These are phyloP conservation scores for Rhodomyrtus tomentosa DNA, from an alignment of 345 rosid genomes.

Conservation along the genomic window DNA sequence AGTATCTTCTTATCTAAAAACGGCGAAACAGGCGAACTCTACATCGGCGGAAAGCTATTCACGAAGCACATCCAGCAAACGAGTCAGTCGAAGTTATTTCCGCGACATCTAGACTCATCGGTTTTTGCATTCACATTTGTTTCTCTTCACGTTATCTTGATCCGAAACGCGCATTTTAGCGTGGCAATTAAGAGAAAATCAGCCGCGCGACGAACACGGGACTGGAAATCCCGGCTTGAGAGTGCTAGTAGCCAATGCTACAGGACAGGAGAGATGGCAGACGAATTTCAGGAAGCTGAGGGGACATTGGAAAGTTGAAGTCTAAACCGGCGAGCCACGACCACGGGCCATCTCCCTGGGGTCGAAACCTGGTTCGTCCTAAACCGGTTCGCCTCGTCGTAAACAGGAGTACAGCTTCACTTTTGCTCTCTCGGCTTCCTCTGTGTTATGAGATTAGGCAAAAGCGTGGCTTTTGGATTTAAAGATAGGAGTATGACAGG, in stretches of 20 bases:
- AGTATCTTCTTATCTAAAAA: not conserved
- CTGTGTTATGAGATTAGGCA: not conserved
- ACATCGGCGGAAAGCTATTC: not conserved
- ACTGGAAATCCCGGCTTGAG: accelerated
- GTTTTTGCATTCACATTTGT: not conserved
- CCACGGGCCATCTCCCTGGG: not conserved
- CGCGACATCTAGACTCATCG: not conserved
- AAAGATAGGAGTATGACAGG: too few species aligned
- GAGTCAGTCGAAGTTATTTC: not conserved
- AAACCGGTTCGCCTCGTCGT: not conserved
- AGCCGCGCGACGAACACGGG: accelerated
- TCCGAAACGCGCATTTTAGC: not conserved
- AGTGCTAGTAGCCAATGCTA: not conserved
- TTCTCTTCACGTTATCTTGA: not conserved
- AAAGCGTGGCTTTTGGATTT: too few species aligned
- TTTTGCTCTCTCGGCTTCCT: not conserved
- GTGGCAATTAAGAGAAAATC: not conserved
- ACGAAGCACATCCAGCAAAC: not conserved
- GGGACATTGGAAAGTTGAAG: not conserved
- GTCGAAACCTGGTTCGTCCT: not conserved
- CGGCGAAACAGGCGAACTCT: not conserved
- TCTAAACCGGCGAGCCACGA: accelerated
- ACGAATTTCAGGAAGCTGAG: not conserved
- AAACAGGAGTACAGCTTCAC: not conserved
- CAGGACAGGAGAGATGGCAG: not conserved